Evolutionary conservation across 2,329 filamentous ascomycete species (phyloP).

Genomic region (Talaromyces sp.): DNA sequence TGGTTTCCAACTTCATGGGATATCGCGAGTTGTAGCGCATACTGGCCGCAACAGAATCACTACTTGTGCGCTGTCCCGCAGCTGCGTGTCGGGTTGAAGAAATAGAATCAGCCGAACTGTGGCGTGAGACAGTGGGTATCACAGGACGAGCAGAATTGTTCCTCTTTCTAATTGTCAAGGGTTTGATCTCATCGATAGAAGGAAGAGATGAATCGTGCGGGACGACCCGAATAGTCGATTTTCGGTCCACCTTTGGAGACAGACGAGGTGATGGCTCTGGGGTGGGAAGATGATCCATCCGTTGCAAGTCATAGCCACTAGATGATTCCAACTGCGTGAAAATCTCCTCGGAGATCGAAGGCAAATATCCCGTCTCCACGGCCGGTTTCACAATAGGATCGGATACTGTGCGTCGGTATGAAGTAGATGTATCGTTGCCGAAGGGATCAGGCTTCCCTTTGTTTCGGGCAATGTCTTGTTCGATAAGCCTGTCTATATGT

Average conservation of each 20-base stretch:
- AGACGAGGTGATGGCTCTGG: conserved; percentile 9
- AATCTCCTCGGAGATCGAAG: conserved; percentile 50
- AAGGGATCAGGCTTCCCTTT: conserved; percentile 9
- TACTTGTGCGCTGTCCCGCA: conserved; percentile 11
- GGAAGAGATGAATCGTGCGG: conserved; percentile 45
- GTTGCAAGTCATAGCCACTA: conserved; percentile 12
- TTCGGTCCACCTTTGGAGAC: conserved; percentile 19
- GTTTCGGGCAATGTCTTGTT: conserved; percentile 28
- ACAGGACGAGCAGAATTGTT: conserved; percentile 17
- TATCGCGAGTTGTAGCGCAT: conserved; percentile 22
- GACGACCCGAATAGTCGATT: conserved; percentile 55
- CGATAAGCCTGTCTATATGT: conserved; percentile 55
- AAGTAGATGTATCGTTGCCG: background rate
- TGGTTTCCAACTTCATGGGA: conserved; percentile 36
- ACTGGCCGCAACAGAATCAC: conserved; percentile 16
- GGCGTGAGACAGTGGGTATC: conserved; percentile 9
- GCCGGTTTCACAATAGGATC: conserved; percentile 17
- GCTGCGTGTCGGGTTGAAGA: conserved; percentile 10
- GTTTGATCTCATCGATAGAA: conserved; percentile 43
- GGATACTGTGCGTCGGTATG: conserved; percentile 7
- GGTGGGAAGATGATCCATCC: conserved; percentile 6
- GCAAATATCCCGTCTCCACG: conserved; percentile 31
- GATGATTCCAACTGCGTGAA: conserved; percentile 15
- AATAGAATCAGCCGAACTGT: conserved; percentile 13
- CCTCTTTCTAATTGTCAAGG: conserved; percentile 53